phyloP scores from a whole-genome alignment of 2,329 filamentous ascomycete species.

The Didymella pinodella region DNA sequence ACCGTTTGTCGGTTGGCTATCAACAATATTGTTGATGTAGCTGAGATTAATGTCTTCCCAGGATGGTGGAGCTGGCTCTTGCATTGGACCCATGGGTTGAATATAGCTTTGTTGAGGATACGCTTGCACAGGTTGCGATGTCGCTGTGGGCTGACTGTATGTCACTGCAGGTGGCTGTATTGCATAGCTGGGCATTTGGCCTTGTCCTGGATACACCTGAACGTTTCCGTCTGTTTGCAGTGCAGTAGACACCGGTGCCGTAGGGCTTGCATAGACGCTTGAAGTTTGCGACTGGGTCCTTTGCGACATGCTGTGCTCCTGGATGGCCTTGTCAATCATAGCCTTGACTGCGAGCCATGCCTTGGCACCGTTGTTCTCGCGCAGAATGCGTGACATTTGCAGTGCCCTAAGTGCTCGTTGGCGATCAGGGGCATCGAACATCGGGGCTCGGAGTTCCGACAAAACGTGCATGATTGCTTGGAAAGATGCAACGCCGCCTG shows the following conservation, averaged over 20 bases:
- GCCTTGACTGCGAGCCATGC: slow-evolving; percentile 49
- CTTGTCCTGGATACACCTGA: slow-evolving; percentile 26
- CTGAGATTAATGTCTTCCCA: slow-evolving; percentile 48
- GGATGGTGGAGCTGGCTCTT: slow-evolving; percentile 28
- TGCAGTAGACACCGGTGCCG: slow-evolving; percentile 18
- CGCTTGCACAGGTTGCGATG: slow-evolving; percentile 14
- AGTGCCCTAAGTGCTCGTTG: slow-evolving; percentile 47
- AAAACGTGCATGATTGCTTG: slow-evolving; percentile 52
- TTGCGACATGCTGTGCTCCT: slow-evolving; percentile 32
- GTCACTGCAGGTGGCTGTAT: slow-evolving; percentile 17
- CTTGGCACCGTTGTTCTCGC: slow-evolving; percentile 46
- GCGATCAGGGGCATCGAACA: slow-evolving; percentile 47
- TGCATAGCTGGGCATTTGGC: slow-evolving; percentile 28
- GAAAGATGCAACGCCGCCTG: slow-evolving; percentile 46
- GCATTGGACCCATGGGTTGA: slow-evolving; percentile 24
- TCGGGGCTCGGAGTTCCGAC: slow-evolving; percentile 49
- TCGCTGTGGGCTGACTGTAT: slow-evolving; percentile 14
- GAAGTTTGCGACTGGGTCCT: slow-evolving; percentile 28
- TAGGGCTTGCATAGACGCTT: slow-evolving; percentile 27
- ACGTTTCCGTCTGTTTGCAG: slow-evolving; percentile 25
- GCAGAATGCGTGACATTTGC: slow-evolving; percentile 42
- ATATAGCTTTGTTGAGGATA: slow-evolving; percentile 11
- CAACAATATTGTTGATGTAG: slow-evolving; percentile 45
- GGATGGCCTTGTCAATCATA: slow-evolving; percentile 50
- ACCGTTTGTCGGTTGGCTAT: slow-evolving; percentile 34